A percentile compares a stretch with the other conserved stretches of the same genome.
Conservation (phyloP, 2,329 filamentous ascomycete species). For the Fusarium burgessii region DNA sequence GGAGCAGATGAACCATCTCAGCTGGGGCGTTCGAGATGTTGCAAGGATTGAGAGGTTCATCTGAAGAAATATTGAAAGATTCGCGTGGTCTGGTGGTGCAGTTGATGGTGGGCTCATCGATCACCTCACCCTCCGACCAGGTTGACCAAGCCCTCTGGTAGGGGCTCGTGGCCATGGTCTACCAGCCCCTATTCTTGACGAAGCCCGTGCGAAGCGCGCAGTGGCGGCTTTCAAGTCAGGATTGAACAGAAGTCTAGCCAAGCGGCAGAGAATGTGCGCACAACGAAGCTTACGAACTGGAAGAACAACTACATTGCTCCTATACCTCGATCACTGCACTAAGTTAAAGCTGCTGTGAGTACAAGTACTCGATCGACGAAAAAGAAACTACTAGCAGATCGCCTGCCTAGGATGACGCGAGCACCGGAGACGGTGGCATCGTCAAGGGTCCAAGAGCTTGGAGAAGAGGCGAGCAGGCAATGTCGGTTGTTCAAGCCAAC, state of each 20-base stretch:
- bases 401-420: slow-evolving; percentile 31
- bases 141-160: slow-evolving; percentile 18
- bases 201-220: slow-evolving; percentile 33
- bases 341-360: slow-evolving; percentile 31
- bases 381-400: slow-evolving; percentile 40
- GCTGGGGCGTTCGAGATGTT: slow-evolving; percentile 34
- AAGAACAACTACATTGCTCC: slow-evolving; percentile 22
- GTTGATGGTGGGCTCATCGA: slow-evolving; percentile 43
- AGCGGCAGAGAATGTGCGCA: slow-evolving; percentile 26
- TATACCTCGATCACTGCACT: slow-evolving; percentile 14
- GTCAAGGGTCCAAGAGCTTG: slow-evolving; percentile 18
- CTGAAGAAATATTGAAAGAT: slow-evolving; percentile 30
- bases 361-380: slow-evolving; percentile 22
- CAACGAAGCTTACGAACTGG: slow-evolving; percentile 28
- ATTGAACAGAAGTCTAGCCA: slow-evolving; percentile 29
- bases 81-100: slow-evolving; percentile 36
- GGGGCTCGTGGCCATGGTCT: slow-evolving; percentile 23
- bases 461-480: slow-evolving; percentile 17
- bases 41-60: slow-evolving; percentile 25
- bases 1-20: slow-evolving; percentile 37
- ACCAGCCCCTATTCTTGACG: slow-evolving; percentile 40
- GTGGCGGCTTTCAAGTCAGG: slow-evolving; percentile 35
- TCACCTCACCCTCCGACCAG: slow-evolving; percentile 44
- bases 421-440: slow-evolving; percentile 15
- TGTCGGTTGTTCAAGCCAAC: slow-evolving; percentile 14